These are phyloP conservation scores for Alternaria angustiovoidea DNA, from an alignment of 2,329 filamentous ascomycete species.

Conservation along the genomic window DNA sequence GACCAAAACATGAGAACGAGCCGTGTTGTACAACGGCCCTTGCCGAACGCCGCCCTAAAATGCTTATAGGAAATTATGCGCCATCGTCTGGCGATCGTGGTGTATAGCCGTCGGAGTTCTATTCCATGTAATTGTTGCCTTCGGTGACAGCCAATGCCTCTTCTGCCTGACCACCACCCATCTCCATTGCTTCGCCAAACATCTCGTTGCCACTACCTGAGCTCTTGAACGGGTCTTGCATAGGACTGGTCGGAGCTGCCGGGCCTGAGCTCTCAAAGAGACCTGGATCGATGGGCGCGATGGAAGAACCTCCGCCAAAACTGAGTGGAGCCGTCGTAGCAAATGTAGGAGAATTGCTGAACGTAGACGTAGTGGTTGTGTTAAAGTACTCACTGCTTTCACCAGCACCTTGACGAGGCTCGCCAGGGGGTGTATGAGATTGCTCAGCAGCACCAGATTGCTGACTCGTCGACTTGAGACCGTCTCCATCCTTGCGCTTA, in stretches of 20 bases:
- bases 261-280: constrained; percentile 46
- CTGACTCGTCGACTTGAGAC: constrained; percentile 40
- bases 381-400: constrained; percentile 45
- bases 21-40: constrained; percentile 10
- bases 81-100: neutral
- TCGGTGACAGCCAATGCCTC: constrained; percentile 50
- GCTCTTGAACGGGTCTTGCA: constrained; percentile 50
- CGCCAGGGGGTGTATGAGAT: constrained; percentile 49
- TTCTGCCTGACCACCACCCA: constrained; percentile 47
- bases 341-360: constrained; percentile 48
- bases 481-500: constrained; percentile 68
- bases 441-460: constrained; percentile 46
- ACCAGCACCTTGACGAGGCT: constrained; percentile 42
- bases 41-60: constrained; percentile 24
- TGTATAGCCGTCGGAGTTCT: constrained; percentile 18
- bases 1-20: neutral
- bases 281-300: constrained; percentile 48
- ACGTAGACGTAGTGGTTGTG: constrained; percentile 32
- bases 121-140: constrained; percentile 45
- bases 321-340: constrained; percentile 40
- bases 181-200: constrained; percentile 48
- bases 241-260: constrained; percentile 43
- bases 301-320: constrained; percentile 38
- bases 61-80: constrained; percentile 18
- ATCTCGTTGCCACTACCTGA: constrained; percentile 48